Evolutionary conservation across 2,329 filamentous ascomycete genomes (phyloP).

Genomic region (Polychaeton citri): DNA sequence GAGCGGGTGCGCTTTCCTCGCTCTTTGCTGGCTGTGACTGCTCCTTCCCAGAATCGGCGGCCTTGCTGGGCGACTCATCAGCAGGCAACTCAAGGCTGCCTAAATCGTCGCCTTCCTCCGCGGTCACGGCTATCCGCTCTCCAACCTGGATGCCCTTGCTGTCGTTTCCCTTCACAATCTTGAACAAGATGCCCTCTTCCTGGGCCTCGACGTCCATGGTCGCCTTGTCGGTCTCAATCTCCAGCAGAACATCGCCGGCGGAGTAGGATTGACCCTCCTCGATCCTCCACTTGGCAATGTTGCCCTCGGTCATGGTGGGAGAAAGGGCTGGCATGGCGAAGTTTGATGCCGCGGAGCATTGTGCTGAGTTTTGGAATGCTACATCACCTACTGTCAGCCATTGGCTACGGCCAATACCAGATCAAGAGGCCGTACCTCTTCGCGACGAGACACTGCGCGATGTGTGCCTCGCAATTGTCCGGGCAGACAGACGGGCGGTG

Average conservation of each 20-base stretch:
- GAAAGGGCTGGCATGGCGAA: constrained; percentile 86
- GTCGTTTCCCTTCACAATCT: constrained; percentile 63
- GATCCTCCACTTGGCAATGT: constrained; percentile 72
- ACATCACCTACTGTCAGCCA: neutral
- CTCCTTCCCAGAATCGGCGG: constrained; percentile 16
- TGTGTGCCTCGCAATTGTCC: constrained; percentile 14
- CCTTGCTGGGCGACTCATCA: constrained; percentile 34
- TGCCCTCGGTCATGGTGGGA: constrained; percentile 88
- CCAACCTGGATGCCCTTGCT: constrained; percentile 68
- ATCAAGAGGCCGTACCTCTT: constrained; percentile 9
- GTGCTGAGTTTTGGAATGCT: neutral
- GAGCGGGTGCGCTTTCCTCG: constrained; percentile 11
- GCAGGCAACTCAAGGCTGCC: constrained; percentile 59
- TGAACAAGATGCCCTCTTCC: constrained; percentile 74
- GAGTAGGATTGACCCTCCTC: constrained; percentile 76
- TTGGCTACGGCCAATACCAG: neutral
- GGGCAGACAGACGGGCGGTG: constrained; percentile 15
- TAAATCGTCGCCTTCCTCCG: constrained; percentile 70
- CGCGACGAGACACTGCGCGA: constrained; percentile 10
- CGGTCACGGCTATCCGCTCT: constrained; percentile 67
- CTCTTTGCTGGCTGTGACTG: constrained; percentile 14
- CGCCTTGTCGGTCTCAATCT: constrained; percentile 89
- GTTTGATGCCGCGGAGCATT: constrained; percentile 54
- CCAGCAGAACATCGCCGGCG: constrained; percentile 63
- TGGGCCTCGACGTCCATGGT: constrained; percentile 92